Base-by-base conservation (phyloP, 2,329 filamentous ascomycete genomes). In the Fusarium agapanthi region DNA sequence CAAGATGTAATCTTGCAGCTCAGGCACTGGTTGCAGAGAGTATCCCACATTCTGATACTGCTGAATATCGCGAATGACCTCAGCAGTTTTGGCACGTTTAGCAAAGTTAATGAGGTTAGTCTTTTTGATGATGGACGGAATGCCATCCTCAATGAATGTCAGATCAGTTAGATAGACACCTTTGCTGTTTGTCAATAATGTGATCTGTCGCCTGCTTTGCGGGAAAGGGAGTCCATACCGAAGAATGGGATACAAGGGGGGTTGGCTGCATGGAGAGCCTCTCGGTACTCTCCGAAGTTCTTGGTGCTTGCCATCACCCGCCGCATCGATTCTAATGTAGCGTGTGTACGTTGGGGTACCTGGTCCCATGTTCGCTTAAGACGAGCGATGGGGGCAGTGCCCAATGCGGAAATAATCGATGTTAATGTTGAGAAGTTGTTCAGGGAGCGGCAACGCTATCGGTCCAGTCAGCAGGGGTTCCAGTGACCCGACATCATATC, bases 31-130 rank as follows among this genome's bases (percentile, higher is more conserved):
- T 79, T 97, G 93, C 58, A 99, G 86, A 13, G 93, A 92, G 81
- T 98, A 99, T n/a, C 95, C 95, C 69, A 97, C 94, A 78, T 97
- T 98, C 82, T 99, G 96, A 81, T 98, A 99, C 81, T 98, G 95
- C 82, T 98, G 96, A 74, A 99, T 98, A 81, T 98, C 95, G 71
- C 95, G 93, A 77, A 99, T 99, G 45, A 99, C 96, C 81, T 98
- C 96, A 26, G 96, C 96, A 20, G 96, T 98, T 88, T 98, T 99
- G 61, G 95, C 93, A 58, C 96, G 92, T 87, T 99, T 99, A 78
- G 95, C 95, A 83, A 99, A 99, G 84, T 99, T 99, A 86, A 99
- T 98, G 75, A 98, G 87, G 78, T 97, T 94, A 13, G 95, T 96
- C 83, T 97, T 97, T 83, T 98, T 98, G 83, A 97, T 95, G 77